phyloP scores from a whole-genome alignment of 768 basidiomycete genomes.

The Tulasnella sp. region DNA sequence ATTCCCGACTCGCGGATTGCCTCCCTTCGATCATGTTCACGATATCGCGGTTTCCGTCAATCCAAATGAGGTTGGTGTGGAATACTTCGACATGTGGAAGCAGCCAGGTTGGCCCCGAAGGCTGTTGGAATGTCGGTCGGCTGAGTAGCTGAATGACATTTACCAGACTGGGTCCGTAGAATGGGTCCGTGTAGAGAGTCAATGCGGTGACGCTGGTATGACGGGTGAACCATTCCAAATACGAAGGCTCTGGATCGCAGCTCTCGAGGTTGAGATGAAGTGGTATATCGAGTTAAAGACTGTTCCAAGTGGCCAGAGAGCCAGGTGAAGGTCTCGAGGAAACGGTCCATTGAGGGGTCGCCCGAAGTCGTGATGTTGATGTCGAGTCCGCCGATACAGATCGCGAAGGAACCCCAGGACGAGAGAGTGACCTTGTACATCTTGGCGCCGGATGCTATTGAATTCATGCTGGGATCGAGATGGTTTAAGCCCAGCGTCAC shows the following conservation, averaged over 20 bases:
- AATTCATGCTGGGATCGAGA: not conserved
- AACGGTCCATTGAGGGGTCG: not conserved
- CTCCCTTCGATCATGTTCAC: not conserved
- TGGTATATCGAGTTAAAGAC: not conserved
- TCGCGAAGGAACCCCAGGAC: not conserved
- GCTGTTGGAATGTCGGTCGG: not conserved
- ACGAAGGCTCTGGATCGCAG: not conserved
- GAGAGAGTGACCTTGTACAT: not conserved
- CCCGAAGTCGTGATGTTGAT: not conserved
- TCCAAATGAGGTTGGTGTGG: not conserved
- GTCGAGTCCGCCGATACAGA: not conserved
- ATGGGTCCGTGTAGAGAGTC: not conserved
- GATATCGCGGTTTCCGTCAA: not conserved
- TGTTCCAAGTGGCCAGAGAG: not conserved
- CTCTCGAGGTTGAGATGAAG: not conserved
- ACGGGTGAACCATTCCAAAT: not conserved
- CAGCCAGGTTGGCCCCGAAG: not conserved
- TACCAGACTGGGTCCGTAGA: not conserved
- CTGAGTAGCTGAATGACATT: not conserved
- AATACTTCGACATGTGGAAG: not conserved
- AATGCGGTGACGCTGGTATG: not conserved
- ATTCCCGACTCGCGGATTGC: not conserved
- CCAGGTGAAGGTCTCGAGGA: not conserved
- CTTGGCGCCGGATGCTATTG: not conserved
- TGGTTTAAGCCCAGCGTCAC: not conserved